Base-by-base conservation (phyloP, 768 basidiomycete genomes). In the Chiua virens region DNA sequence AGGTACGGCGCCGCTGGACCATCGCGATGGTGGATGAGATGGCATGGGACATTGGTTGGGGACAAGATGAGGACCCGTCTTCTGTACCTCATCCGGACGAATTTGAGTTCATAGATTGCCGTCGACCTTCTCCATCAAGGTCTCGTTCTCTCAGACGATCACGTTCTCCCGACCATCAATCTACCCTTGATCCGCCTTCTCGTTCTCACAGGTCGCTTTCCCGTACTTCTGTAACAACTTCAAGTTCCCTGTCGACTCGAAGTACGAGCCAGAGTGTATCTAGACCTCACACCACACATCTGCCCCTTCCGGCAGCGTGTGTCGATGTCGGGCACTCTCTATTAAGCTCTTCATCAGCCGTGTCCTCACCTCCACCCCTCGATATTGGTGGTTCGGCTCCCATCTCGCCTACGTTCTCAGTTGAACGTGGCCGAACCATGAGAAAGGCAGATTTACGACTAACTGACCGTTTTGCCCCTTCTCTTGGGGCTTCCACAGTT, bases 11-110 rank as follows among this genome's bases (percentile, higher is more conserved):
- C 21, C 79, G 95, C 5, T 96, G 92, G 94, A 81, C 79, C n/a
- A 85, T 94, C 53, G 77, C 78, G 8, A 82, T 82, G 73, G 85
- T 97, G 27, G 88, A 89, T 56, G 85, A 89, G 46, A 78, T 85
- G 8, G 85, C 87, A 3, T 92, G 89, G 88, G 83, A 81, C 40
- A 80, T 91, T 50, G 89, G 89, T 11, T 88, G 81, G 81, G 83
- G 76, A 27, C 79, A 78, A 43, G 68, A 57, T 18, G 71, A 74
- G 41, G 80, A 72, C 51, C 47, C 64, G 44, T 45, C 55, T 61
- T 41, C 61, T 61, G 51, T 60, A 59, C 41, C 59, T 18, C 57
- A 60, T 53, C 52, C 61, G 54, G 62, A 65, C 51, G 61, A 69
- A 58, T 59, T 60, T 53, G 59, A 72, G 25, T 60, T 62, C 37